Base-by-base conservation (phyloP, 2,329 filamentous ascomycete genomes). In the Colletotrichum sp. region DNA sequence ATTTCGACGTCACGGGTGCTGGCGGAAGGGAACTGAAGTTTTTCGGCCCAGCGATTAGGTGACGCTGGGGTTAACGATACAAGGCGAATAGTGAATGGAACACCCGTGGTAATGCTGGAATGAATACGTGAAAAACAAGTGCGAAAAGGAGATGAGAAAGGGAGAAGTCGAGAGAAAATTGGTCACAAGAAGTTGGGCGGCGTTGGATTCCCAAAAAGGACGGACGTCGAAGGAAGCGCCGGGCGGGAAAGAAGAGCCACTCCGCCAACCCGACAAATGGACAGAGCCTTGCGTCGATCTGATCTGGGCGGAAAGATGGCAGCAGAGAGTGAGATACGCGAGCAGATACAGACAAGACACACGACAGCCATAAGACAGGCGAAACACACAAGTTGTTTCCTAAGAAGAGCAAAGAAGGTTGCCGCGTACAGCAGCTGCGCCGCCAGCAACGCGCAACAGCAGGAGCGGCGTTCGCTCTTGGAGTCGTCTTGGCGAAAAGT, bases 401-500 rank as follows among this genome's bases (percentile, higher is more conserved):
- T 16, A 28, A 59, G 21, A 24, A 59, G 62, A 6, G 26, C 32
- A 34, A 55, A 73, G 15, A 30, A 55, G 36, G 57, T 64, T 68
- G 68, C 68, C 32, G 67, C 32, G 68, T 66, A 59, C 49, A 59
- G 64, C 34, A 28, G 49, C 73, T 76, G 73, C 65, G 73, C 73
- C 73, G 65, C 64, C 26, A 59, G 34, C 65, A 52, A 76, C 49
- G 52, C 74, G 74, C 71, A 76, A 76, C n/a, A 76, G 65, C 9
- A 15, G 49, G 32, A 44, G 34, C 71, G 65, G 44, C n/a, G 32
- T 34, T 63, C 28, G 13, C 32, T 62, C 30, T 62, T 52, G 44
- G 44, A 36, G 21, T 49, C 32, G n/a, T 21, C 74, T 76, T 76
- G 74, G 74, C 74, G 30, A 69, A 76, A 74, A 60, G 49, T 74